These are phyloP conservation scores for Cladosporium sp. DNA, from an alignment of 2,329 filamentous ascomycete species.

Conservation along the genomic window DNA sequence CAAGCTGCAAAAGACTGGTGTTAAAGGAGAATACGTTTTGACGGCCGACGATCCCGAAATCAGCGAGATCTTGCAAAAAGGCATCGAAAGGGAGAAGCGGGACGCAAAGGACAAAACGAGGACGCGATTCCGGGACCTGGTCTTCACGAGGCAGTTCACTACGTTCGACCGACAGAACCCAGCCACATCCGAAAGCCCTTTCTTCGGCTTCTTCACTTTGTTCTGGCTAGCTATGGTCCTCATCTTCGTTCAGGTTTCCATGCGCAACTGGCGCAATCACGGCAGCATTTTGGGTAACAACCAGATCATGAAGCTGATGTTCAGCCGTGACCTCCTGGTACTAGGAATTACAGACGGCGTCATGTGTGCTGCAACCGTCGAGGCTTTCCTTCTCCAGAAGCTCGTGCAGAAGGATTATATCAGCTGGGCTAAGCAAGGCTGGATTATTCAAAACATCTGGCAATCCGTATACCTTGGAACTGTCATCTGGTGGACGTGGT, in stretches of 20 bases:
- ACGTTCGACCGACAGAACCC: constrained; percentile 69
- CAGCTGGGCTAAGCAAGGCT: constrained; percentile 62
- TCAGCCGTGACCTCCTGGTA: constrained; percentile 46
- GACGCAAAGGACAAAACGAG: constrained; percentile 30
- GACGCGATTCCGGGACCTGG: constrained; percentile 47
- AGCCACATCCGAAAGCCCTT: constrained; percentile 58
- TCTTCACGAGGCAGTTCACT: constrained; percentile 68
- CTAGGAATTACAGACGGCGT: constrained; percentile 58
- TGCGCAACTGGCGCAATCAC: constrained; percentile 61
- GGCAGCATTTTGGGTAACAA: constrained; percentile 64
- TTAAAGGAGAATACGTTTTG: constrained; percentile 43
- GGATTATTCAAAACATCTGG: constrained; percentile 72
- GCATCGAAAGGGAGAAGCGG: constrained; percentile 38
- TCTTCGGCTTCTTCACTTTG: constrained; percentile 72
- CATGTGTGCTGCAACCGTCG: constrained; percentile 60
- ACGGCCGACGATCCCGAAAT: constrained; percentile 46
- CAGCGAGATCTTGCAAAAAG: constrained; percentile 39
- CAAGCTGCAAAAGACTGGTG: constrained; percentile 40
- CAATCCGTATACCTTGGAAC: constrained; percentile 57
- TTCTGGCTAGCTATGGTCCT: constrained; percentile 69
- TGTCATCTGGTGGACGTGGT: constrained; percentile 59
- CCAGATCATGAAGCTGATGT: constrained; percentile 67
- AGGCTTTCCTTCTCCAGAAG: constrained; percentile 61
- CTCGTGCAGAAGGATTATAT: constrained; percentile 54
- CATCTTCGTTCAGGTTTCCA: constrained; percentile 60